Percentiles rank a stretch among this genome's conserved stretches.
phyloP scores from a whole-genome alignment of 805 yeast genomes.

The Citeromyces nyonsensis region DNA sequence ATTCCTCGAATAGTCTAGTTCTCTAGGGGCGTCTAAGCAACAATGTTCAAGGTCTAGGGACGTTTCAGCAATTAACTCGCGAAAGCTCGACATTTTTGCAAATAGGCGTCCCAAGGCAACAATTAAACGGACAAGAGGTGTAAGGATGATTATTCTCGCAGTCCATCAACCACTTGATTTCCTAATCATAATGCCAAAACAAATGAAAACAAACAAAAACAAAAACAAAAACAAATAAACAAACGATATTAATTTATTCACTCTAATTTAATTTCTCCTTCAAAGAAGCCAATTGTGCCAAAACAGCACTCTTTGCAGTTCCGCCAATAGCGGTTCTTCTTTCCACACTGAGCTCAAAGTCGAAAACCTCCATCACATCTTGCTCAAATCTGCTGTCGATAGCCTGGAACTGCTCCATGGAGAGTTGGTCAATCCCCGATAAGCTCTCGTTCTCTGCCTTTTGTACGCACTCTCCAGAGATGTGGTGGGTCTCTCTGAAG shows the following conservation, averaged over 20 bases:
- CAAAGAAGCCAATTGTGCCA: conserved; percentile 44
- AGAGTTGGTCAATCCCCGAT: conserved; percentile 75
- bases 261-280: conserved; percentile 3
- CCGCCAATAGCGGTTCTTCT: conserved; percentile 96
- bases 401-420: conserved; percentile 58
- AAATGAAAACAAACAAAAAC: no score
- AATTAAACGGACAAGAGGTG: no score
- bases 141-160: no score
- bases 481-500: conserved; percentile 97
- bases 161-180: conserved; percentile 1
- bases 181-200: no score
- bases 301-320: conserved; percentile 84
- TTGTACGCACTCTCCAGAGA: conserved; percentile 95
- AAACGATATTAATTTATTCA: not conserved
- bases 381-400: conserved; percentile 70
- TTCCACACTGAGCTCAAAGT: conserved; percentile 90
- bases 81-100: no score
- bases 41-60: no score
- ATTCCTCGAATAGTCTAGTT: no score
- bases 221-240: not conserved
- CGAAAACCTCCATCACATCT: conserved; percentile 76
- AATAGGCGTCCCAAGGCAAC: no score
- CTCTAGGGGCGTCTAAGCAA: no score
- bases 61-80: no score
- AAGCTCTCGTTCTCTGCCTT: conserved; percentile 66